These are phyloP conservation scores for Leishmania lainsoni DNA, from an alignment of 208 protist genomes.

Conservation along the genomic window DNA sequence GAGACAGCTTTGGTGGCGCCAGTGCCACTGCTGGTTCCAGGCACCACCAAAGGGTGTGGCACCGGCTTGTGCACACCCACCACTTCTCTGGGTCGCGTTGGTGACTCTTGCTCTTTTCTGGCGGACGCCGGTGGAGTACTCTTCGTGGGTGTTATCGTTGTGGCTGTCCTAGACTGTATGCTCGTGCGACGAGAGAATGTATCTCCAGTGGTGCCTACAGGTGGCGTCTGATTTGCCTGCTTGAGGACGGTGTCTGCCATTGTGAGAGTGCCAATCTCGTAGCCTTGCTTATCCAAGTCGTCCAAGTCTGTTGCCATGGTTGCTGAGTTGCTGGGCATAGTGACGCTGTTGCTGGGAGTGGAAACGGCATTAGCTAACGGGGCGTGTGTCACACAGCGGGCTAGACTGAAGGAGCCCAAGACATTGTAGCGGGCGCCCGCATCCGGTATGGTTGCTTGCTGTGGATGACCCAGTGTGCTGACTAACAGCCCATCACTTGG, in stretches of 20 bases:
- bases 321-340: not conserved
- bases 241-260: conserved; percentile 10
- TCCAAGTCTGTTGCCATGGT: conserved; percentile 1
- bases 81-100: not conserved
- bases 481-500: not conserved
- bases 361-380: not conserved
- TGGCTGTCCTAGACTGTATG: not conserved
- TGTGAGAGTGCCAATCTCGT: not conserved
- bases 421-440: not conserved
- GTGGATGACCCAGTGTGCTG: not conserved
- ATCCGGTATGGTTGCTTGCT: not conserved
- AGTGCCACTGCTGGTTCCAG: not conserved
- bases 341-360: conserved; percentile 3
- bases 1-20: not conserved
- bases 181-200: not conserved
- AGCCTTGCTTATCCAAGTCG: not conserved
- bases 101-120: no score
- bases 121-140: not conserved
- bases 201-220: not conserved
- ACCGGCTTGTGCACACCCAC: no score
- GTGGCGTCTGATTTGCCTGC: not conserved
- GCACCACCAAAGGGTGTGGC: not conserved
- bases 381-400: not conserved
- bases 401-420: conserved; percentile 8
- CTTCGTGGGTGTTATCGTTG: not conserved